Evolutionary conservation across 2,329 filamentous ascomycete species (phyloP), one percentile per base, ranked within the genome.

Genomic region (Gremmenia infestans): DNA sequence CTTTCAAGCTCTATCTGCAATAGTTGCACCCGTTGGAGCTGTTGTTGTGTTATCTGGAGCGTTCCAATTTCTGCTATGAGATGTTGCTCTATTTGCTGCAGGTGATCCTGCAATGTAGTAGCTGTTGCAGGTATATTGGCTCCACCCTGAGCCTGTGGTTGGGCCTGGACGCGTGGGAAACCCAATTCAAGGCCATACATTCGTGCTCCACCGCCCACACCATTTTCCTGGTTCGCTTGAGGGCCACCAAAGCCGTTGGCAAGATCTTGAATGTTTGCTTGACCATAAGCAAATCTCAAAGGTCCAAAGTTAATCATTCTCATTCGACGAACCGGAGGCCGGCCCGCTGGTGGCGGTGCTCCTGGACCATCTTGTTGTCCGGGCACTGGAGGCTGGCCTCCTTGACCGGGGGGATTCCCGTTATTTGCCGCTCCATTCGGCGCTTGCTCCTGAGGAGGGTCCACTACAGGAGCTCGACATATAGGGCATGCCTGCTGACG

Each of bases 401-500:
- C 62, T 46, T 59, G 65, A 46, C 61, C 65, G 53, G 62, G 65
- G 45, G 60, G 56, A 50, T 68, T 64, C 15, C 57, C 59, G 43
- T 63, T 63, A 23, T 63, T 59, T 53, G 28, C 61, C 8, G 60
- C 59, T 42, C 50, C 58, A 25, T 61, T 61, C 40, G 66, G 68
- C 11, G 63, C 63, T 62, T 72, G 70, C 45, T 60, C 59, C 59
- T 62, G 71, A 64, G 68, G 56, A 55, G 68, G 58, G 61, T 80
- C 79, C 39, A 91, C 76, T 15, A 96, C 94, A 15, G 93, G 86
- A 50, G 89, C 83, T 64, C 94, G 85, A 71, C 94, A 99, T 2
- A 91, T 99, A 6, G 94, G 94, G 70, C 94, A 99, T 36, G 96
- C 92, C 74, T 99, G 94, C 72, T 99, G 94, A 61, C 94, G 81